Evolutionary conservation across 2,329 filamentous ascomycete species (phyloP), one percentile per base, ranked within the genome.

Genomic region (Akanthomyces muscarius): DNA sequence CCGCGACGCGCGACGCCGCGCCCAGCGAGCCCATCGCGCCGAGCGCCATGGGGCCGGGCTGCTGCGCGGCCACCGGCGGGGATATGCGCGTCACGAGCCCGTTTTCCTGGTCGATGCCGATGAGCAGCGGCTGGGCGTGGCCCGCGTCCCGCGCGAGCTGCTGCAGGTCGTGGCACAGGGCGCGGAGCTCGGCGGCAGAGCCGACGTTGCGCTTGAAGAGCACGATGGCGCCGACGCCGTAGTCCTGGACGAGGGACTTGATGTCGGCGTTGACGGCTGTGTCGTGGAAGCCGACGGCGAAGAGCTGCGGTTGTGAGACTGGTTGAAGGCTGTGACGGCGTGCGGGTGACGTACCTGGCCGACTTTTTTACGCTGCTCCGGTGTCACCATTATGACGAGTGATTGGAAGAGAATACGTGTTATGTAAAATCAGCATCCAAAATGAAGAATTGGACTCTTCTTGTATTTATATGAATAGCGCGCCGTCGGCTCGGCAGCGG

Each of bases 81-180:
- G 68, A 66, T 18, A 71, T 69, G 5, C 69, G 69, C 4, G 69
- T 71, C 1, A 71, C 68, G 18, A 71, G 65, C 14, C 69, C 69
- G 38, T 70, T 70, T 44, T 71, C 69, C 53, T 71, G 69, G 52
- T 71, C 69, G 51, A 71, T 71, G 48, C 68, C 69, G 36, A 71
- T 66, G 63, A 71, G 66, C 3, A 71, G 66, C 33, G 69, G 69
- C 36, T 68, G 69, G 4, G 47, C 54, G 51, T 71, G 69, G 36
- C 67, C 67, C n/a, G 69, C 67, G 11, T 68, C 66, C 18, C 61
- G 66, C 47, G 69, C 69, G 14, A 69, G 57, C 45, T 60, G 42
- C 65, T 71, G 69, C 13, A 71, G 65, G 10, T 64, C 68, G 6
- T 62, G 64, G 52, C 67, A 69, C 5, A 71, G 66, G n/a, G 58